These are phyloP conservation scores for Xenosphaeropsis pyriputrescens DNA, from an alignment of 2,329 filamentous ascomycete species.

Conservation along the genomic window DNA sequence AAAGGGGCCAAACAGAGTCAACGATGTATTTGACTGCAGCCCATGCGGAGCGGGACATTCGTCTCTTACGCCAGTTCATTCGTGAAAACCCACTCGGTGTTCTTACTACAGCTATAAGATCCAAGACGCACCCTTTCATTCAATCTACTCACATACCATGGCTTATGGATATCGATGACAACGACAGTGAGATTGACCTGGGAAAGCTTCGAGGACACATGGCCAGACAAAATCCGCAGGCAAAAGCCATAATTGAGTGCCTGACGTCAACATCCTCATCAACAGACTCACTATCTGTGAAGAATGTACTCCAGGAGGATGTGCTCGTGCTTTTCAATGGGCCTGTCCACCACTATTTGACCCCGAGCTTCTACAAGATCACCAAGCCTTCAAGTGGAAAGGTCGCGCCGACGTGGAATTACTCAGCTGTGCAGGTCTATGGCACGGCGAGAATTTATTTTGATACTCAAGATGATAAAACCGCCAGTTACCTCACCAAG, in stretches of 20 bases:
- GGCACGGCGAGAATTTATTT: slow-evolving; percentile 38
- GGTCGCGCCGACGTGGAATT: slow-evolving; percentile 60
- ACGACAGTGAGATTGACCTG: slow-evolving; percentile 23
- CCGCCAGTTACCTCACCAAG: slow-evolving; percentile 28
- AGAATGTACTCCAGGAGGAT: slow-evolving; percentile 25
- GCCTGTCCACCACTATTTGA: slow-evolving; percentile 46
- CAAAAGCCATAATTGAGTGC: slow-evolving; percentile 41
- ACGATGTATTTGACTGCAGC: slow-evolving; percentile 40
- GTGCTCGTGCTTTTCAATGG: slow-evolving; percentile 49
- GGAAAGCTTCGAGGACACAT: slow-evolving; percentile 43
- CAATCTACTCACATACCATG: slow-evolving; percentile 48
- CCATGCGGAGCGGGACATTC: slow-evolving; percentile 35
- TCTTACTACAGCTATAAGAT: slow-evolving; percentile 44
- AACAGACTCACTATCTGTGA: slow-evolving; percentile 17
- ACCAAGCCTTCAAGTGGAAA: slow-evolving; percentile 51
- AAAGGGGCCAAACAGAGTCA: too few species aligned
- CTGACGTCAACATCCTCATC: slow-evolving; percentile 8
- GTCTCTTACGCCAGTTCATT: slow-evolving; percentile 38
- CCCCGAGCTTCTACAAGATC: slow-evolving; percentile 51
- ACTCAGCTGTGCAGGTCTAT: slow-evolving; percentile 49
- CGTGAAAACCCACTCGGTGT: slow-evolving; percentile 45
- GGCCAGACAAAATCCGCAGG: slow-evolving; percentile 47
- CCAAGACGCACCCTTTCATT: slow-evolving; percentile 29
- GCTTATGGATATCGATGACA: slow-evolving; percentile 33
- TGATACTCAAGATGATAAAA: slow-evolving; percentile 29